A percentile compares a stretch with the other conserved stretches of the same genome.
Evolutionary conservation across 805 yeast genomes (phyloP).

Genomic region (Myxozyma udenii): DNA sequence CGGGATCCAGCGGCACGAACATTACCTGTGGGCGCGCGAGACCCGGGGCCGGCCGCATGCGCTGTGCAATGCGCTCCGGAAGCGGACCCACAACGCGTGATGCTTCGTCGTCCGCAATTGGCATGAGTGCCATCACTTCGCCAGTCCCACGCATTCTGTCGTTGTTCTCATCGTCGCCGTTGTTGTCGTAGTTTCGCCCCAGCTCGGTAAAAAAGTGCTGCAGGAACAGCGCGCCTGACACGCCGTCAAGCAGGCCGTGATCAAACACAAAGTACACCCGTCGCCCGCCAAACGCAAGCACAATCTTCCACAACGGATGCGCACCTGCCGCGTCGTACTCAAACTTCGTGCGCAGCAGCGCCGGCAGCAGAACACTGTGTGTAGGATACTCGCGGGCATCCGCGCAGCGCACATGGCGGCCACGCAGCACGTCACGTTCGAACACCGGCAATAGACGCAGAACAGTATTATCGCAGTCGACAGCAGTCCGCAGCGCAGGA

Average conservation of each 20-base stretch:
- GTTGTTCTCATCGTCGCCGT: neutral
- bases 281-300: neutral
- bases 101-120: neutral
- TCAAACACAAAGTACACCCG: slow-evolving; percentile 3
- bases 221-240: slow-evolving; percentile 7
- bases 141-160: too few relatives aligned
- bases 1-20: neutral
- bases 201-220: neutral
- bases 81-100: neutral
- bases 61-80: neutral
- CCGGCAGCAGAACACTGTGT: neutral
- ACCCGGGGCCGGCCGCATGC: neutral
- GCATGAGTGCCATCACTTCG: neutral
- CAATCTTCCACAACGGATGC: slow-evolving; percentile 5
- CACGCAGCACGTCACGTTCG: too few relatives aligned
- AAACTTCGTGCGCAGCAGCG: neutral
- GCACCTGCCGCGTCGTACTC: neutral
- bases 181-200: neutral
- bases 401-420: too few relatives aligned
- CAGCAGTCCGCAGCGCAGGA: slow-evolving; percentile 5
- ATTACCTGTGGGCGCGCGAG: neutral
- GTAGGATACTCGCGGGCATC: neutral
- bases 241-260: slow-evolving; percentile 9
- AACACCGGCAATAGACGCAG: too few relatives aligned
- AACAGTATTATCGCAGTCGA: neutral